Evolutionary conservation across 2,329 filamentous ascomycete species (phyloP).

Genomic region (Nannizziopsis barbatae): DNA sequence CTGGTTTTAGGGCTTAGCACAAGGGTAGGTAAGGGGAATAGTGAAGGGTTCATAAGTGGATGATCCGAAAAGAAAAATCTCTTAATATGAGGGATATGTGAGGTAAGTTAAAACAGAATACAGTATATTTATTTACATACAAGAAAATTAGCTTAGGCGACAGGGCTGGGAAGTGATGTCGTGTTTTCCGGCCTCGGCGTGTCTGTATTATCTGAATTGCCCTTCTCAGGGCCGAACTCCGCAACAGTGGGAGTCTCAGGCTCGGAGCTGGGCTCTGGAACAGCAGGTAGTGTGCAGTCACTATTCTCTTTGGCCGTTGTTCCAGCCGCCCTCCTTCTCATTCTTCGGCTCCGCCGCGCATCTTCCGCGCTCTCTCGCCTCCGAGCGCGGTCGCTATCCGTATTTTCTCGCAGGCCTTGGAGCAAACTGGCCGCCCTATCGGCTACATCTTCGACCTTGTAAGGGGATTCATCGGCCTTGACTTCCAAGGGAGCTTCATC

Average conservation of each 20-base stretch:
- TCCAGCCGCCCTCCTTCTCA: slow-evolving; percentile 51
- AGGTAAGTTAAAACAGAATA: no score
- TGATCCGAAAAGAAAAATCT: no score
- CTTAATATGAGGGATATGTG: no score
- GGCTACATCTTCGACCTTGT: slow-evolving; percentile 61
- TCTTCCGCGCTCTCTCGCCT: slow-evolving; percentile 67
- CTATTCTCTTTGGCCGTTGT: slow-evolving; percentile 30
- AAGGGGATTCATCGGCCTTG: slow-evolving; percentile 21
- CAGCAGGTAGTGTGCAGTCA: not conserved
- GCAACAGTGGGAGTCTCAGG: not conserved
- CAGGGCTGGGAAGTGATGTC: no score
- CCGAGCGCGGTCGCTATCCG: slow-evolving; percentile 48
- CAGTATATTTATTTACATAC: no score
- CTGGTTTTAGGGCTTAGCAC: no score
- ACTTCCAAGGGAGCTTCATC: slow-evolving; percentile 28
- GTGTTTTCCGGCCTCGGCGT: no score
- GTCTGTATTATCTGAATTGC: no score
- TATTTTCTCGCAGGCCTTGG: slow-evolving; percentile 63
- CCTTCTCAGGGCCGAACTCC: not conserved
- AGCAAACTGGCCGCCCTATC: slow-evolving; percentile 73
- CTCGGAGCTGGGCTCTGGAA: slow-evolving; percentile 1
- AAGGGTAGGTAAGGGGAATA: no score
- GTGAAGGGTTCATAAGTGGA: no score
- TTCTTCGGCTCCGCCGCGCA: slow-evolving; percentile 56
- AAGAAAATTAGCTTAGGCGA: no score